Conservation (phyloP, 2,329 filamentous ascomycete genomes). For the Zymoseptoria passerinii region DNA sequence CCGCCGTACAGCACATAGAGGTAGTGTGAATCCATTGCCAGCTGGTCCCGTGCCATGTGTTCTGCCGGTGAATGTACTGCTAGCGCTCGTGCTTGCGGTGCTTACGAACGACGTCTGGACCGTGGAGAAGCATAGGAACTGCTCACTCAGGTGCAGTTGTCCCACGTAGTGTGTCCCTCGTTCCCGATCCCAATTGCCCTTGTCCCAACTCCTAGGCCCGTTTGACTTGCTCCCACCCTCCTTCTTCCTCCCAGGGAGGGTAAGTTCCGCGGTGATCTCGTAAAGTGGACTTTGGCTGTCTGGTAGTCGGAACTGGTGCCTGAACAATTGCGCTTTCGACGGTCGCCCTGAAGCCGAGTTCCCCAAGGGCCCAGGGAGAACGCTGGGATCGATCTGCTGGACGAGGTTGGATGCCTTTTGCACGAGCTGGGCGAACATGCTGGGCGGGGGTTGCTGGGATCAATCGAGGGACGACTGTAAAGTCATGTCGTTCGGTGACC, state of each 20-base stretch:
- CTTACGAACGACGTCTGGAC: constrained; percentile 79
- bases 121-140: constrained; percentile 94
- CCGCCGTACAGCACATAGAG: constrained; percentile 79
- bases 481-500: constrained; percentile 8
- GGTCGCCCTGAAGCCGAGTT: constrained; percentile 71
- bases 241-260: constrained; percentile 60
- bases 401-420: constrained; percentile 68
- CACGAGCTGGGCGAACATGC: constrained; percentile 69
- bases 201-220: constrained; percentile 48
- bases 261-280: constrained; percentile 94
- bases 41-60: constrained; percentile 87
- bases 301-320: constrained; percentile 91
- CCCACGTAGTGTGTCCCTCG: constrained; percentile 66
- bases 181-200: constrained; percentile 55
- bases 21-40: constrained; percentile 92
- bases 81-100: constrained; percentile 68
- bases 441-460: background rate
- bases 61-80: constrained; percentile 80
- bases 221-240: constrained; percentile 12
- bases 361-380: constrained; percentile 48
- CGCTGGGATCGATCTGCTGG: constrained; percentile 71
- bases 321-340: constrained; percentile 86
- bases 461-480: constrained; percentile 1
- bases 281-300: constrained; percentile 86
- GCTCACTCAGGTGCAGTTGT: constrained; percentile 86